phyloP scores from a whole-genome alignment of 768 basidiomycete genomes.

The Asterophora parasitica region DNA sequence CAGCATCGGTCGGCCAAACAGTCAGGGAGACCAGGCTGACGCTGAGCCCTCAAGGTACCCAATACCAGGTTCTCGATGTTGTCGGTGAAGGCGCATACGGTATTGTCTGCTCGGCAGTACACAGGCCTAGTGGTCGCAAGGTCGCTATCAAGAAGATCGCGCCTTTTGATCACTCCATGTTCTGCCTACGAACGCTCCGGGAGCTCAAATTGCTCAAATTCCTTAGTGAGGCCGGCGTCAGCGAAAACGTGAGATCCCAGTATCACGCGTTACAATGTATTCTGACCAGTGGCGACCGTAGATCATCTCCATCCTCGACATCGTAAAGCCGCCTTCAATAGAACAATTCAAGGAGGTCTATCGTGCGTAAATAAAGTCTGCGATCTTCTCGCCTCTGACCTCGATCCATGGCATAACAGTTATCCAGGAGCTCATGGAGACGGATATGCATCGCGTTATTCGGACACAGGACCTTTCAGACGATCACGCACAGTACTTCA shows the following conservation, averaged over 20 bases:
- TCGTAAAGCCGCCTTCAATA: conserved; percentile 74
- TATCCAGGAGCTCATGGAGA: conserved; percentile 92
- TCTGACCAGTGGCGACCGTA: conserved; percentile 23
- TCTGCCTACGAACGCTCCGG: conserved; percentile 84
- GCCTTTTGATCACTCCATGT: conserved; percentile 95
- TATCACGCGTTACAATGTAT: conserved; percentile 3
- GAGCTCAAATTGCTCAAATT: conserved; percentile 84
- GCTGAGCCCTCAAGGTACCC: conserved; percentile 43
- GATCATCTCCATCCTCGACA: conserved; percentile 90
- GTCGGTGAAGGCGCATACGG: conserved; percentile 93
- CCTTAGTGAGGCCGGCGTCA: conserved; percentile 81
- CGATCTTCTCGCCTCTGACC: conserved; percentile 1
- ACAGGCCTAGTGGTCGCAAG: conserved; percentile 80
- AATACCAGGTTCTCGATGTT: conserved; percentile 83
- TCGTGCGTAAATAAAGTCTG: conserved; percentile 34
- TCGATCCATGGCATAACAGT: conserved; percentile 37
- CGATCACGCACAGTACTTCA: conserved; percentile 92
- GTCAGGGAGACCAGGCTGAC: conserved; percentile 6
- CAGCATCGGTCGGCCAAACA: conserved; percentile 2
- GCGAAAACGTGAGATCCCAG: conserved; percentile 64
- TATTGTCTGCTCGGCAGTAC: conserved; percentile 90
- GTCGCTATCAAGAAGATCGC: conserved; percentile 98
- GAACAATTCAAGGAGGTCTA: conserved; percentile 89
- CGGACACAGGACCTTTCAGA: conserved; percentile 92
- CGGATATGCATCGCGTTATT: conserved; percentile 96